Conservation (phyloP, 2,329 filamentous ascomycete species). For the Colletotrichum scovillei region DNA sequence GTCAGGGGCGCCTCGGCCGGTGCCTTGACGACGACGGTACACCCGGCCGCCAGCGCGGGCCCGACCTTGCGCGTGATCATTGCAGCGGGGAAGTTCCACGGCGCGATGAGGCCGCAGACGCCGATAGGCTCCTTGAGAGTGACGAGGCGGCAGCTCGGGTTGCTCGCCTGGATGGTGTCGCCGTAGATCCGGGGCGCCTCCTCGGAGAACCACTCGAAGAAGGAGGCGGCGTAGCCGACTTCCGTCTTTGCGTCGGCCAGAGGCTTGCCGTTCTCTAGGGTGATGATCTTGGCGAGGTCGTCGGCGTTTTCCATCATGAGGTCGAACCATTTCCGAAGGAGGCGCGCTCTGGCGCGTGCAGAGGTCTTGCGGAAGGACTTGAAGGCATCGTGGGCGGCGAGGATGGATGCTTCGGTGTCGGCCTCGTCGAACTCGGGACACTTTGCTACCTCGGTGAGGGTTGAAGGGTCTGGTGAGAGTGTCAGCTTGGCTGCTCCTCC, state of each 20-base stretch:
- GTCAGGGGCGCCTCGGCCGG: slow-evolving; percentile 76
- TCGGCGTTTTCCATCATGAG: slow-evolving; percentile 74
- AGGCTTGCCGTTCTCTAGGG: slow-evolving; percentile 79
- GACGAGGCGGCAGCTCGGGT: slow-evolving; percentile 65
- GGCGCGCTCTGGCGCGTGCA: slow-evolving; percentile 67
- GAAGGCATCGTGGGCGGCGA: slow-evolving; percentile 74
- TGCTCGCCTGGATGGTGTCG: slow-evolving; percentile 68
- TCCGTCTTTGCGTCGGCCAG: slow-evolving; percentile 70
- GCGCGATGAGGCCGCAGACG: slow-evolving; percentile 80
- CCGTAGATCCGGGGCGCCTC: slow-evolving; percentile 71
- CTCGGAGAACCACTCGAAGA: slow-evolving; percentile 74
- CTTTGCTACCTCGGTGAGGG: slow-evolving; percentile 73
- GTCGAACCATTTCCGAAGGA: slow-evolving; percentile 74
- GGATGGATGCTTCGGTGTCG: slow-evolving; percentile 77
- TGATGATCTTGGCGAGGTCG: slow-evolving; percentile 75
- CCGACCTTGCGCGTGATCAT: slow-evolving; percentile 76
- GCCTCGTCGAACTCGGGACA: slow-evolving; percentile 78
- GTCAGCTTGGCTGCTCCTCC: background rate
- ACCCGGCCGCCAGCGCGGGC: slow-evolving; percentile 75
- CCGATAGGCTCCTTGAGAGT: slow-evolving; percentile 82
- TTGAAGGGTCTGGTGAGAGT: slow-evolving; percentile 72
- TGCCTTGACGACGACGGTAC: slow-evolving; percentile 73
- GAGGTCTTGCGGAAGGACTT: slow-evolving; percentile 70
- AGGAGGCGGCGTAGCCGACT: slow-evolving; percentile 67
- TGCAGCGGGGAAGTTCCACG: slow-evolving; percentile 76